A percentile compares a stretch with the other conserved stretches of the same genome.
Conservation (phyloP, 2,329 filamentous ascomycete species). For the Shiraia bambusicola region DNA sequence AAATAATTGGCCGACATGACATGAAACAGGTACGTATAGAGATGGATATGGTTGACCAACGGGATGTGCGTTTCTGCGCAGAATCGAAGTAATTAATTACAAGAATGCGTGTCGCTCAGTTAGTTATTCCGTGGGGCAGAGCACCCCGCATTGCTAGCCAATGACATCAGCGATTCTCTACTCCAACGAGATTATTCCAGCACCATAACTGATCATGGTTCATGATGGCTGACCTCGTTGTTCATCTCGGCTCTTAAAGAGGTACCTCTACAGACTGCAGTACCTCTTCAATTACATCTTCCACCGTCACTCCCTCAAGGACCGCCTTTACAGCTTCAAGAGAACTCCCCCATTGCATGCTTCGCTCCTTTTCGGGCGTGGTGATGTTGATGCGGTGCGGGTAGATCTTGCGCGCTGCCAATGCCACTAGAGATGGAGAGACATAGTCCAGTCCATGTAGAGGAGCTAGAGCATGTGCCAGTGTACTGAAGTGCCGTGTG, state of each 20-base stretch:
- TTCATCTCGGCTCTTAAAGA: slow-evolving; percentile 40
- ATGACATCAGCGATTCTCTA: neutral
- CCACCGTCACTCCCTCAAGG: slow-evolving; percentile 60
- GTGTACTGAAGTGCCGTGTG: slow-evolving; percentile 72
- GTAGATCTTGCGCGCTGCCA: slow-evolving; percentile 86
- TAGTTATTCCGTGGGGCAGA: too few species aligned
- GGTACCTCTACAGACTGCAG: slow-evolving; percentile 59
- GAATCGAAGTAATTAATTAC: neutral
- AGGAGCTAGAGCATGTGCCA: slow-evolving; percentile 73
- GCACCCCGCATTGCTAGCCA: too few species aligned
- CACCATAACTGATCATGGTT: neutral
- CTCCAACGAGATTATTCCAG: neutral
- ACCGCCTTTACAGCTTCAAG: slow-evolving; percentile 66
- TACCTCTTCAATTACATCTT: slow-evolving; percentile 61
- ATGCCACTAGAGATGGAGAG: slow-evolving; percentile 77
- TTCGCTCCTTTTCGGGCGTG: slow-evolving; percentile 71
- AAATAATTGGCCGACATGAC: slow-evolving; percentile 27
- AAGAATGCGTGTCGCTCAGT: neutral
- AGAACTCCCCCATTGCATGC: slow-evolving; percentile 90
- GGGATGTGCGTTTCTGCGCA: neutral
- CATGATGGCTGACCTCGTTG: too few species aligned
- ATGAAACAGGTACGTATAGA: slow-evolving; percentile 1
- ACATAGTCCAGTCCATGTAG: slow-evolving; percentile 79
- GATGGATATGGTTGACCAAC: neutral
- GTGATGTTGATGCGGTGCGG: slow-evolving; percentile 77